A percentile compares a stretch with the other conserved stretches of the same genome.
These are phyloP conservation scores for Blastocrithidia nonstop DNA, from an alignment of 208 protist genomes.

Conservation along the genomic window DNA sequence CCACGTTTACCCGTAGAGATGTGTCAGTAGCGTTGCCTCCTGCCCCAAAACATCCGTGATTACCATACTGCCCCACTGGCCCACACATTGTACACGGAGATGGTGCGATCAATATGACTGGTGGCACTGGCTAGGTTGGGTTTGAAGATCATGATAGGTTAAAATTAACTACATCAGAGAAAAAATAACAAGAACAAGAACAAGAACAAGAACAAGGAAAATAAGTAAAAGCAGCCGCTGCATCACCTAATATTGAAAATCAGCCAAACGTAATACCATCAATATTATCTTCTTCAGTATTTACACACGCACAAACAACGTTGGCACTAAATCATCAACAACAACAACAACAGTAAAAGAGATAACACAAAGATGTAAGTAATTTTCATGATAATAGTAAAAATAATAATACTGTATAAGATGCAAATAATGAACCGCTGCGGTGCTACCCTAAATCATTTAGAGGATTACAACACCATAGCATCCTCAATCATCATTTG, in stretches of 20 bases:
- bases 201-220: not conserved
- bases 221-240: too few relatives aligned
- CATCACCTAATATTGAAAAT: too few relatives aligned
- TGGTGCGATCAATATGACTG: constrained; percentile 43
- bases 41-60: constrained; percentile 51
- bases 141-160: constrained; percentile 40
- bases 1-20: constrained; percentile 37
- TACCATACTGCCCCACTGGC: constrained; percentile 54
- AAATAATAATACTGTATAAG: too few relatives aligned
- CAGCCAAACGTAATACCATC: too few relatives aligned
- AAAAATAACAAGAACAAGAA: constrained; percentile 2
- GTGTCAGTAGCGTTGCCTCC: constrained; percentile 33
- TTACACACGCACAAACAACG: not conserved
- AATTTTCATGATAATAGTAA: too few relatives aligned
- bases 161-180: constrained; percentile 10
- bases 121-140: constrained; percentile 68
- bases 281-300: too few relatives aligned
- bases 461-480: constrained; percentile 62
- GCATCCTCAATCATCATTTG: constrained; percentile 29
- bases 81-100: constrained; percentile 70
- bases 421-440: constrained; percentile 6
- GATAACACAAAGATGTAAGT: too few relatives aligned
- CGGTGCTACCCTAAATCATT: constrained; percentile 32
- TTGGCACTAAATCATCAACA: too few relatives aligned
- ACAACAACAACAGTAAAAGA: too few relatives aligned